A percentile compares a stretch with the other conserved stretches of the same genome.
These are phyloP conservation scores for Ceriops zippeliana DNA, from an alignment of 345 rosid genomes.

Conservation along the genomic window DNA sequence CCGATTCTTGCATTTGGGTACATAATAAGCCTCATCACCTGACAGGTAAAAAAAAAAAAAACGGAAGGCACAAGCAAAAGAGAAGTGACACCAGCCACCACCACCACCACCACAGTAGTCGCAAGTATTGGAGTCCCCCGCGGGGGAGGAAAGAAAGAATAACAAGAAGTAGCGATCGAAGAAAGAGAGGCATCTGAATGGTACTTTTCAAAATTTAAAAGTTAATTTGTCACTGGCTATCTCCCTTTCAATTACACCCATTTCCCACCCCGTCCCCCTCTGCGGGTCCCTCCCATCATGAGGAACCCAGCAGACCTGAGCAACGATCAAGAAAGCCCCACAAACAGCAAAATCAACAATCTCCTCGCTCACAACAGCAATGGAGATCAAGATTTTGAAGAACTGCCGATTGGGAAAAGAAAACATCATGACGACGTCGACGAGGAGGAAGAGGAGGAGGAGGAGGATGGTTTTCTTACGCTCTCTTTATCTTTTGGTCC, in stretches of 20 bases:
- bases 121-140: too few species aligned
- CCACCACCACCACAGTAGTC: too few species aligned
- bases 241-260: background rate
- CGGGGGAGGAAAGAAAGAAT: too few species aligned
- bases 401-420: background rate
- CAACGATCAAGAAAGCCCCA: background rate
- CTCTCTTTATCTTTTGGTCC: slow-evolving; percentile 14
- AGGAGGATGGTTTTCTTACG: slow-evolving; percentile 8
- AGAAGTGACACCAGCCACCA: too few species aligned
- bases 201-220: too few species aligned
- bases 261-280: too few species aligned
- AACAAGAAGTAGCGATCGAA: too few species aligned
- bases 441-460: background rate
- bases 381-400: background rate
- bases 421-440: background rate
- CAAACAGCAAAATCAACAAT: background rate
- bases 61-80: too few species aligned
- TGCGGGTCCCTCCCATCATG: background rate
- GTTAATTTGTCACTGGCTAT: background rate
- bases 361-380: background rate
- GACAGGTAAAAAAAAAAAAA: too few species aligned
- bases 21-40: too few species aligned
- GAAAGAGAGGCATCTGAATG: too few species aligned
- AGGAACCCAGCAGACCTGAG: background rate
- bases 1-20: too few species aligned